phyloP scores from a whole-genome alignment of 345 rosid genomes.

The Excoecaria cochinchinensis region DNA sequence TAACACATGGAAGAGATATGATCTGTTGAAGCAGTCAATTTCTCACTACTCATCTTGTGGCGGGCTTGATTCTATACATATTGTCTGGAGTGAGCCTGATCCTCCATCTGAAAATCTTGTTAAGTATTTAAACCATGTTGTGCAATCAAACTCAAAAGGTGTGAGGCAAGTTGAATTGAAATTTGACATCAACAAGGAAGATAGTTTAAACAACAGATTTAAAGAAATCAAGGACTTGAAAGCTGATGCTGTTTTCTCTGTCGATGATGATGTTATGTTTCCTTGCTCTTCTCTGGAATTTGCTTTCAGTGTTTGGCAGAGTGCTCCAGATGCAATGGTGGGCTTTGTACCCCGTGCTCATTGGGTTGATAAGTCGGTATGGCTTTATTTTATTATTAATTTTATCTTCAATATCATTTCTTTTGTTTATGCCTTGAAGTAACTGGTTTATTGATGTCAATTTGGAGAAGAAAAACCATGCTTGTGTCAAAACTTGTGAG shows the following conservation, averaged over 20 bases:
- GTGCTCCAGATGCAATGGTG: constrained; percentile 85
- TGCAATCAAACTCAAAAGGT: constrained; percentile 45
- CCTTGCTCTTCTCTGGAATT: constrained; percentile 81
- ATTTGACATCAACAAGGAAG: constrained; percentile 77
- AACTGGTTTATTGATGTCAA: background rate
- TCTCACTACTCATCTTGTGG: constrained; percentile 73
- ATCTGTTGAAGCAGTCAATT: constrained; percentile 80
- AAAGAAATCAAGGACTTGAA: constrained; percentile 76
- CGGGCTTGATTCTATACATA: constrained; percentile 76
- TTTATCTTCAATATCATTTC: background rate
- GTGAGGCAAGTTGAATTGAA: constrained; percentile 52
- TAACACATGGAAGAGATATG: constrained; percentile 97
- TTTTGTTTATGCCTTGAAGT: background rate
- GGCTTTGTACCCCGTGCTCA: constrained; percentile 92
- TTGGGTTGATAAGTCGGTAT: constrained; percentile 65
- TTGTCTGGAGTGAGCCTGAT: constrained; percentile 96
- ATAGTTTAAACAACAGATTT: constrained; percentile 91
- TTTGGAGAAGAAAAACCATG: background rate
- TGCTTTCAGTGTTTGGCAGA: constrained; percentile 88
- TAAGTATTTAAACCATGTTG: constrained; percentile 41
- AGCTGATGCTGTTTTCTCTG: constrained; percentile 82
- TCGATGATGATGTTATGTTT: constrained; percentile 89
- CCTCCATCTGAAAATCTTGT: constrained; percentile 79
- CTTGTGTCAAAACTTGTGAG: background rate
- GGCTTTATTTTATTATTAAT: constrained; percentile 8